Percentiles rank a stretch among this genome's conserved stretches.
Conservation (phyloP, 768 basidiomycete species). For the Cystofilobasidium capitatum region DNA sequence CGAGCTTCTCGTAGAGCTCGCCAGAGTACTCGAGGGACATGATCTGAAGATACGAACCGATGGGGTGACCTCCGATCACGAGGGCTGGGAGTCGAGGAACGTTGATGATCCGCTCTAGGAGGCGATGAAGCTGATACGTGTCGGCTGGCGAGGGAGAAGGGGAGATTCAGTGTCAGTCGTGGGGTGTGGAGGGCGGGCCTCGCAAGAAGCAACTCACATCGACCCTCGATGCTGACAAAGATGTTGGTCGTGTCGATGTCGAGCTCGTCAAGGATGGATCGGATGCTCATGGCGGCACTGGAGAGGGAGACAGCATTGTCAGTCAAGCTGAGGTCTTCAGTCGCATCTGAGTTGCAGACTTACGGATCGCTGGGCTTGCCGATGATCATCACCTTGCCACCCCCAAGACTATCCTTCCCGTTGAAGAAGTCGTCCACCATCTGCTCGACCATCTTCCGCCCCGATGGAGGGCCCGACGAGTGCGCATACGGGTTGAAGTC, state of each 20-base stretch:
- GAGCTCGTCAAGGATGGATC: neutral
- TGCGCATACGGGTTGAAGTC: conserved; percentile 3
- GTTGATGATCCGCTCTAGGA: neutral
- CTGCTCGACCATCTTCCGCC: neutral
- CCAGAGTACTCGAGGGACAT: neutral
- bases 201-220: neutral
- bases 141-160: neutral
- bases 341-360: neutral
- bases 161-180: neutral
- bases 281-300: neutral
- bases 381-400: neutral
- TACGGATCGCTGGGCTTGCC: neutral
- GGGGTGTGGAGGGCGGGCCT: no score
- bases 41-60: neutral
- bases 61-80: neutral
- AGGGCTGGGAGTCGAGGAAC: neutral
- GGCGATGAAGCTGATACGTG: neutral
- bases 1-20: neutral
- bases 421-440: conserved; percentile 1
- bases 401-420: neutral
- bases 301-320: no score
- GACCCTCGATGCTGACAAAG: conserved; percentile 4
- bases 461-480: neutral
- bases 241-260: neutral
- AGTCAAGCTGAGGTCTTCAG: no score